Evolutionary conservation across 345 rosid genomes (phyloP), one percentile per base, ranked within the genome.

Genomic region (Cardamine chenopodiifolia): DNA sequence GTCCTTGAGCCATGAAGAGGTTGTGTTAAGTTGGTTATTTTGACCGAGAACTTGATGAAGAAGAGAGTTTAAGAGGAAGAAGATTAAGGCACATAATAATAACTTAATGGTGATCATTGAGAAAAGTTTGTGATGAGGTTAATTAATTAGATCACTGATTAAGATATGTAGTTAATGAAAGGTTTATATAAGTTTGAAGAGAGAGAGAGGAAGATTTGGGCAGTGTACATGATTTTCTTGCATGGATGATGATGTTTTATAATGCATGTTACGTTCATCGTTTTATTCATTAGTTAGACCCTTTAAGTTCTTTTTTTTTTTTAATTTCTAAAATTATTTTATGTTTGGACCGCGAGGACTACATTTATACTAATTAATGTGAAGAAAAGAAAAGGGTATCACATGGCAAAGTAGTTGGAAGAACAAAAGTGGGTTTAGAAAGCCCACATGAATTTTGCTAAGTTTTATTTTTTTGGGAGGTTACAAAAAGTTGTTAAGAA

Each of bases 391-490:
- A 71, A 63, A 70, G 23, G 62, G 37, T 19, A 71, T 77, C 80
- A 70, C 80, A 70, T 70, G 80, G 25, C 76, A 77, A 70, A 17
- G 79, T 62, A 62, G 50, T 61, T 44, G 59, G 70, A 76, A 56
- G 47, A 47, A 55, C 18, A 70, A 76, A 76, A 70, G 71, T 70
- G 70, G 49, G 64, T 76, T 76, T 62, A 49, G n/a, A 18, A 62
- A 70, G 49, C 63, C 71, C 80, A 77, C 81, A 78, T 78, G 77
- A 78, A 78, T 40, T 65, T 71, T 78, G 77, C 72, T 20, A 76
- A 76, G 32, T 23, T 40, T 52, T 61, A 28, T 42, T 62, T 31
- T 28, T 50, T 62, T 61, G n/a, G 69, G 70, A 57, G 50, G 75
- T 76, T 69, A 76, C 75, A 76, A 70, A 62, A 68, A 20, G 80